phyloP scores from a whole-genome alignment of 306 rosid genomes.

The Quercus dentata region DNA sequence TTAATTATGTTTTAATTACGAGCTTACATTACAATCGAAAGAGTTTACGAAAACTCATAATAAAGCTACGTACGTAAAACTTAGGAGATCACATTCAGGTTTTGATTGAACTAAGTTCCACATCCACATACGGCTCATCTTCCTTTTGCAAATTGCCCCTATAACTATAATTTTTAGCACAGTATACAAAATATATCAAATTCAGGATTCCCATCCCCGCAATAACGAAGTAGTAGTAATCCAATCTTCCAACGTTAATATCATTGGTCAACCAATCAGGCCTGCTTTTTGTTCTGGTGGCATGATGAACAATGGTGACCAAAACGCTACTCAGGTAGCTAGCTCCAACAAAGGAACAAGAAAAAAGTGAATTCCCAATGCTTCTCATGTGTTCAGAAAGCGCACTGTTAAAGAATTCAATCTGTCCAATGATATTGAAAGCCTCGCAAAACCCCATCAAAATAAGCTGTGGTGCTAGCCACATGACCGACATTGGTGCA shows the following conservation, averaged over 20 bases:
- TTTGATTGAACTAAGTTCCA: conserved; percentile 33
- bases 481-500: conserved; percentile 45
- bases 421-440: conserved; percentile 49
- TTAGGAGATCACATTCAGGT: not conserved
- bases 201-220: conserved; percentile 50
- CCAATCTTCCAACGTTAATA: conserved; percentile 61
- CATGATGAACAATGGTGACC: conserved; percentile 40
- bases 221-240: conserved; percentile 57
- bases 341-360: conserved; percentile 49
- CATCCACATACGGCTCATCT: conserved; percentile 22
- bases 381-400: conserved; percentile 73
- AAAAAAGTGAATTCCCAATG: conserved; percentile 56
- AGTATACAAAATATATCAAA: conserved; percentile 44
- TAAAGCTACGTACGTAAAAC: not conserved
- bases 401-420: conserved; percentile 60
- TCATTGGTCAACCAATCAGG: conserved; percentile 70
- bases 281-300: conserved; percentile 16
- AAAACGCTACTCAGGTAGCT: conserved; percentile 49
- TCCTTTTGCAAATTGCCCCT: conserved; percentile 27
- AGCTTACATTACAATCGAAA: not conserved
- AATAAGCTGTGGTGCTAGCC: conserved; percentile 57
- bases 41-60: not conserved
- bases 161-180: conserved; percentile 50
- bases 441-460: conserved; percentile 66
- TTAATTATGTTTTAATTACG: too few relatives aligned